Evolutionary conservation across 495 filamentous ascomycete species (phyloP).

Genomic region (Penicillium argentinense): DNA sequence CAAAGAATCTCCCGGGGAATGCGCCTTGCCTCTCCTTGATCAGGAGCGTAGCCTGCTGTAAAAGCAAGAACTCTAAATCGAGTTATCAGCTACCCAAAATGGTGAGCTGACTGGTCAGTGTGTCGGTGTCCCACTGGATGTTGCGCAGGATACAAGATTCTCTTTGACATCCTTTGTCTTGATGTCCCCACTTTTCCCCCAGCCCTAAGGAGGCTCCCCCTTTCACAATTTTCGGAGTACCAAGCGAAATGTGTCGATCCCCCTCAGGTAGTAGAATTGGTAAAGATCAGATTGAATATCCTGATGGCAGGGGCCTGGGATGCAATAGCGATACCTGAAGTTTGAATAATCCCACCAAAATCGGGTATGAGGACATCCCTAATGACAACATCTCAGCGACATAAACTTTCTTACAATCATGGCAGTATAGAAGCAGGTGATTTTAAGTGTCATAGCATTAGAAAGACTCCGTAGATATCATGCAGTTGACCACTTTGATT

Average conservation of each 20-base stretch:
- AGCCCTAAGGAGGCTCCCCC: background rate
- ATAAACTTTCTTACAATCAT: too few relatives aligned
- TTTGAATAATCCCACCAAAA: too few relatives aligned
- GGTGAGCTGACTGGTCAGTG: background rate
- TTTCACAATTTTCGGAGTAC: background rate
- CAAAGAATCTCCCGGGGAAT: slow-evolving; percentile 21
- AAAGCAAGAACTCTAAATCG: slow-evolving; percentile 3
- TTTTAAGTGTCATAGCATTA: too few relatives aligned
- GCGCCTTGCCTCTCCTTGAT: slow-evolving; percentile 8
- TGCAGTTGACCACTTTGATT: background rate
- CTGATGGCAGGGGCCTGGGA: too few relatives aligned
- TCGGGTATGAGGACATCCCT: too few relatives aligned
- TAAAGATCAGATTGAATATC: background rate
- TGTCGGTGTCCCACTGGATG: background rate
- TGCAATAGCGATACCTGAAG: too few relatives aligned
- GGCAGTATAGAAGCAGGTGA: too few relatives aligned
- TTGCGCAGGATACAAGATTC: background rate
- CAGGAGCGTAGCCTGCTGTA: background rate
- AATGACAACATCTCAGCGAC: too few relatives aligned
- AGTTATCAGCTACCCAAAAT: background rate
- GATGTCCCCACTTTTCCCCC: background rate
- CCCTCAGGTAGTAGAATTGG: background rate
- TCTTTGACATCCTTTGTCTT: background rate
- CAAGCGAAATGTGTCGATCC: slow-evolving; percentile 7
- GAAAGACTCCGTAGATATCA: too few relatives aligned